These are phyloP conservation scores for Eucalyptus pumila DNA, from an alignment of 345 rosid genomes.

Conservation along the genomic window DNA sequence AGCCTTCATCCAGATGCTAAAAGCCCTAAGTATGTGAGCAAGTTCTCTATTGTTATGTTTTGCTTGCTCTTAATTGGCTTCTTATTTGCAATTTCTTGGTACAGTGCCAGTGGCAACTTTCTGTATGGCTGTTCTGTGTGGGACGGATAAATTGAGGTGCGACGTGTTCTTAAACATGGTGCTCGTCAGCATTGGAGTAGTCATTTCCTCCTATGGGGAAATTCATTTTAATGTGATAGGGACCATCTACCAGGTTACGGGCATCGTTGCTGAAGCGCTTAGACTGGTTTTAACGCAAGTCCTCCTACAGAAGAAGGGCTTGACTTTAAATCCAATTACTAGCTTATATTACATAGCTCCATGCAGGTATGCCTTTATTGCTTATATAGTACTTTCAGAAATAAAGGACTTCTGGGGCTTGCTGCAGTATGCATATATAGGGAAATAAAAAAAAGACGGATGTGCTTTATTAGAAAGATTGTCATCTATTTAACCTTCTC, in stretches of 20 bases:
- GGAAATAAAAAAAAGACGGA: background rate
- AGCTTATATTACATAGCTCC: conserved; percentile 99
- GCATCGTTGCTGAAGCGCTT: conserved; percentile 97
- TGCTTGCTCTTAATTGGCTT: background rate
- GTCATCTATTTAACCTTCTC: background rate
- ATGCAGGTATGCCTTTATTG: conserved; percentile 58
- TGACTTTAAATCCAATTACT: conserved; percentile 89
- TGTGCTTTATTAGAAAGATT: background rate
- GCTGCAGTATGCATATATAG: background rate
- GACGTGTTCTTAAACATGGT: conserved; percentile 93
- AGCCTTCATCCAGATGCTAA: conserved; percentile 99
- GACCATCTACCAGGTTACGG: conserved; percentile 91
- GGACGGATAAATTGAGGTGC: conserved; percentile 90
- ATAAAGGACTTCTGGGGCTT: background rate
- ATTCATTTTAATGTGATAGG: conserved; percentile 92
- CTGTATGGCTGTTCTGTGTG: conserved; percentile 85
- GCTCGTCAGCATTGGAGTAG: conserved; percentile 98
- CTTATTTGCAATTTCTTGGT: conserved; percentile 11
- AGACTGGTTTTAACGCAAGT: conserved; percentile 96
- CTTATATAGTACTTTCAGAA: background rate
- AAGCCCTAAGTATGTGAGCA: conserved; percentile 83
- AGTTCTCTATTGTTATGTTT: background rate
- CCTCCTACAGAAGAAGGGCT: conserved; percentile 94
- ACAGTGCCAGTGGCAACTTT: conserved; percentile 99
- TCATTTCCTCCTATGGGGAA: conserved; percentile 94